Evolutionary conservation across 108 stramenopile genomes (phyloP), one percentile per base, ranked within the genome.

Genomic region (Asterionellopsis glacialis): DNA sequence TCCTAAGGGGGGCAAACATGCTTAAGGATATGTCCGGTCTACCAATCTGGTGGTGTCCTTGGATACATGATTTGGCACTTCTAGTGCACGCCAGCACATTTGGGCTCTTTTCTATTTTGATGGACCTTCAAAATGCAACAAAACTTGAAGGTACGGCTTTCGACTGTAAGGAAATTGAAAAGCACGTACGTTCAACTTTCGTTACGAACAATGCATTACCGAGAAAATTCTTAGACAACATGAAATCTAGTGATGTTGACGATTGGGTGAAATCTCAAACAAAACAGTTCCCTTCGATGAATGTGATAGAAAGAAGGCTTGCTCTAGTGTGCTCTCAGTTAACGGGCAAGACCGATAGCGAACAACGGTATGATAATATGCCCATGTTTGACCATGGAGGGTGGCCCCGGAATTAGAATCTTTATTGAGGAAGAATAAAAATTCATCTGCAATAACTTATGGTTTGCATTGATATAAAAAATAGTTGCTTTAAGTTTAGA

Each of bases 311-410:
- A 52, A 75, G 82, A 39, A 87, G 90, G 0, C 63, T 91, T 26
- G 83, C 85, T 9, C 57, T 81, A 49, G 48, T 91, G 11, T 91
- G 90, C 63, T 65, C 83, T 14, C 9, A 64, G 18, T 55, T 44
- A 13, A 72, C 72, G 12, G 65, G 56, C 14, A 73, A 64, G 10
- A 43, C 26, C 40, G 78, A 69, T 28, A 69, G 61, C 18, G 64
- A 59, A 18, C 59, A 57, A 51, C 75, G 76, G 19, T 91, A 84
- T 47, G 82, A 80, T 45, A 70, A 83, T 57, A 63, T 91, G 11
- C 90, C 90, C 9, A 91, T 91, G 85, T 88, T 84, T 76, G 87
- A 91, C 61, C 82, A 85, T 45, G 90, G 87, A 23, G 83, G 81
- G 1, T 90, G 89, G 89, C 89, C 89, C 1, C 5, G 52, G 22